Evolutionary conservation across 306 rosid genomes (phyloP), one percentile per base, ranked within the genome.

Genomic region (Carpinus viminea): DNA sequence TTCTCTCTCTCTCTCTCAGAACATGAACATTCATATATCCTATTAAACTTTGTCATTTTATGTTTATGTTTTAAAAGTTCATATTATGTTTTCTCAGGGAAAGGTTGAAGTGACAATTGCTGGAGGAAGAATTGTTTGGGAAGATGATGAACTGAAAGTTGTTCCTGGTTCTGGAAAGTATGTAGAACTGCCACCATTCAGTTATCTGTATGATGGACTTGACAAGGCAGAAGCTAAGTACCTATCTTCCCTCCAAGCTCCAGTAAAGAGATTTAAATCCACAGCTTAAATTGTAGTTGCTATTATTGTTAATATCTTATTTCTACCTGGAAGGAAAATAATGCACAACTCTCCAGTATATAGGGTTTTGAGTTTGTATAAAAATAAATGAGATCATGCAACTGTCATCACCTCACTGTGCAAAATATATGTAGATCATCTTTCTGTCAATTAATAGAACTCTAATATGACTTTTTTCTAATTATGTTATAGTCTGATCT

Each of bases 41-140:
- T 38, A 17, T 21, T 60, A 61, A 70, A 74, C 57, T 43, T 76
- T 74, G n/a, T 56, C 48, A 10, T 45, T 74, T 47, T 21, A 38
- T 74, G 45, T 62, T 62, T 48, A 18, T 61, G 46, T 73, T 73
- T 77, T 71, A 68, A 64, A 78, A 17, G 61, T 31, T 77, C 21
- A 53, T 11, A 10, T 13, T 20, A 10, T 56, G 17, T 60, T 76
- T n/a, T 82, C 79, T 36, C 88, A 94, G 98, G 98, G 98, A 38
- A 94, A 92, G 80, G 80, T 94, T 78, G 98, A 92, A 88, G 98
- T 92, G 71, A 92, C 98, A 71, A 86, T 94, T 79, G 80, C 95
- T 60, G 91, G 97, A 75, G 98, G 98, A 88, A 86, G 89, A 90
- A 76, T 94, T 79, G 98, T 92, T 70, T 94, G 98, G 98, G 88